Base-by-base conservation (phyloP, 2,329 filamentous ascomycete species). In the Alternaria gansuensis region DNA sequence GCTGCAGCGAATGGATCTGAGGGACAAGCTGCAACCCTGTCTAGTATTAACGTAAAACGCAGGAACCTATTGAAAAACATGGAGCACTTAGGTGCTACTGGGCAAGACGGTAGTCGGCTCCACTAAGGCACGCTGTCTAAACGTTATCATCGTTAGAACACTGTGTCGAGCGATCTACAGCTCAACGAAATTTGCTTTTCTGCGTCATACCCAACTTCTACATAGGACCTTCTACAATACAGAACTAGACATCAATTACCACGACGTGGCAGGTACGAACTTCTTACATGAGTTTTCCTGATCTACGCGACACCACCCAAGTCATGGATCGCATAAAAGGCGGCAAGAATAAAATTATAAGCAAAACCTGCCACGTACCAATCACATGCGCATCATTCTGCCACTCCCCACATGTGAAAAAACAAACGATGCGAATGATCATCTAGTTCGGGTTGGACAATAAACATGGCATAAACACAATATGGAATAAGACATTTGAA, bases 1-100 rank as follows among this genome's bases (percentile, higher is more conserved):
- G 73, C 71, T 3, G 60, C 65, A 43, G 58, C 60, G 5, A 69
- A 71, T 39, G 69, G 71, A 5, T 63, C 59, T 6, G 45, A 51
- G 2, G 57, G 45, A 11, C 56, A 73, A 17, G 45, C 54, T 45
- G 49, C 55, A 9, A 61, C 60, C 1, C 51, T 71, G n/a, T 54
- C 54, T 11, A 67, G 62, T 28, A 62, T 73, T 3, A 64, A 70
- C 6, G 31, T 51, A 6, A 70, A 67, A 31, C 49, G 68, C 10
- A 29, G 40, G 31, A 34, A 53, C 14, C n/a, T 57, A 34, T 43
- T 37, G 14, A 48, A 46, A 26, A 46, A 33, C 23, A 41, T 57
- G 33, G 41, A 54, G 34, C 43, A 48, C 41, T 37, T 53, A 40
- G 34, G 28, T 21, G 36, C 26, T 51, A 26, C 26, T 39, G 26